Evolutionary conservation across 2,329 filamentous ascomycete genomes (phyloP).

Genomic region (Pseudopithomyces chartarum): DNA sequence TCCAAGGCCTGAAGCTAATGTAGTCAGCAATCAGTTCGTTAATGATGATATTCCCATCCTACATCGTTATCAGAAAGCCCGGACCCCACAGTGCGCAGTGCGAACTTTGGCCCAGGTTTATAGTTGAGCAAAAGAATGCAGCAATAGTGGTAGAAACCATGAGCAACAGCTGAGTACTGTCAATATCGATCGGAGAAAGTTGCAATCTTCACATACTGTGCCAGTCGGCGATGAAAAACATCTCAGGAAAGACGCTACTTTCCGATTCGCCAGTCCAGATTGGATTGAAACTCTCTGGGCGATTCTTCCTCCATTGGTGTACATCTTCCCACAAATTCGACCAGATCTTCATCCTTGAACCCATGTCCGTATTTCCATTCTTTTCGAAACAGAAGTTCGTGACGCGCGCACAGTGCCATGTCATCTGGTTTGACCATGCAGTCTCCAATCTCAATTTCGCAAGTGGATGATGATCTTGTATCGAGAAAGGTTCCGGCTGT

Average conservation of each 20-base stretch:
- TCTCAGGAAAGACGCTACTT: conserved; percentile 26
- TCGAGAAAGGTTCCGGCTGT: conserved; percentile 25
- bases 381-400: conserved; percentile 38
- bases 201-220: conserved; percentile 23
- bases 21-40: conserved; percentile 26
- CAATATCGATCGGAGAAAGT: neutral
- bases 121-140: conserved; percentile 37
- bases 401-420: conserved; percentile 36
- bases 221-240: conserved; percentile 39
- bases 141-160: conserved; percentile 33
- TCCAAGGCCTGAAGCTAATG: conserved; percentile 9
- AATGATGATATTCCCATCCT: conserved; percentile 1
- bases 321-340: conserved; percentile 28
- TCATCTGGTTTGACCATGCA: conserved; percentile 40
- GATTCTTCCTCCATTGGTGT: conserved; percentile 27
- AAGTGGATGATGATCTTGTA: conserved; percentile 29
- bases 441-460: conserved; percentile 34
- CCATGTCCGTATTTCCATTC: conserved; percentile 18
- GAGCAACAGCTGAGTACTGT: conserved; percentile 24
- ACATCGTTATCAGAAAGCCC: conserved; percentile 28
- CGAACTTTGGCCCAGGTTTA: conserved; percentile 35
- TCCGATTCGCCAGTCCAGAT: conserved; percentile 29
- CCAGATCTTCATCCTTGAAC: conserved; percentile 21
- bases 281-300: conserved; percentile 33
- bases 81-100: conserved; percentile 22